phyloP scores from a whole-genome alignment of 2,329 filamentous ascomycete genomes.

The Fusarium burgessii region DNA sequence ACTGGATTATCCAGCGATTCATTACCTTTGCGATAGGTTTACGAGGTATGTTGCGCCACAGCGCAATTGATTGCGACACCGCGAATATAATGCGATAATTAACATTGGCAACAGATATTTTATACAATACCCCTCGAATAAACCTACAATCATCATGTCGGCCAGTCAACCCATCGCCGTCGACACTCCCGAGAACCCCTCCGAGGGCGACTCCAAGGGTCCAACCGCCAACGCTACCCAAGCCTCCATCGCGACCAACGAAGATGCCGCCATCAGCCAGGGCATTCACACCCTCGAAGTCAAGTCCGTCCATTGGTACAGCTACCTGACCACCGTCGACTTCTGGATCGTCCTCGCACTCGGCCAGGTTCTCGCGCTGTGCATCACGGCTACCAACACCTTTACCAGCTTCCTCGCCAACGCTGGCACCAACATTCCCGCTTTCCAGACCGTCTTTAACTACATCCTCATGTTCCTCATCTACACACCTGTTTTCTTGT shows the following conservation, averaged over 20 bases:
- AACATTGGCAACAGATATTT: conserved; percentile 9
- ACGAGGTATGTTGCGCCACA: conserved; percentile 25
- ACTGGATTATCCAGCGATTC: neutral
- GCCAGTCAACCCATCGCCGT: conserved; percentile 14
- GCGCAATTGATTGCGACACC: neutral
- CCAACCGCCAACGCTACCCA: conserved; percentile 30
- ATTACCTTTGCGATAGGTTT: conserved; percentile 16
- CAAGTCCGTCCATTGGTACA: conserved; percentile 69
- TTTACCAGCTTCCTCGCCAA: conserved; percentile 80
- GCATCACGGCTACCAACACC: conserved; percentile 93
- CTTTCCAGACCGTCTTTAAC: conserved; percentile 96
- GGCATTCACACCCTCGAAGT: conserved; percentile 68
- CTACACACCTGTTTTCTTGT: conserved; percentile 84
- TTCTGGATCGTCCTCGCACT: conserved; percentile 88
- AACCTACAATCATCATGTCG: conserved; percentile 28
- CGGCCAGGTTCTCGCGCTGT: conserved; percentile 87
- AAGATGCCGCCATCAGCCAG: conserved; percentile 57
- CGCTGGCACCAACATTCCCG: conserved; percentile 82
- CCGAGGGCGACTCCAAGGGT: conserved; percentile 40
- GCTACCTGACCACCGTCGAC: conserved; percentile 84
- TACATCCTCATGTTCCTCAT: conserved; percentile 86
- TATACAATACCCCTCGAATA: conserved; percentile 19
- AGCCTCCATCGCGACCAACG: conserved; percentile 17
- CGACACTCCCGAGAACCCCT: neutral
- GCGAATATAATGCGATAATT: accelerated